Conservation (phyloP, 495 filamentous ascomycete species). For the Penicillium riverlandense region DNA sequence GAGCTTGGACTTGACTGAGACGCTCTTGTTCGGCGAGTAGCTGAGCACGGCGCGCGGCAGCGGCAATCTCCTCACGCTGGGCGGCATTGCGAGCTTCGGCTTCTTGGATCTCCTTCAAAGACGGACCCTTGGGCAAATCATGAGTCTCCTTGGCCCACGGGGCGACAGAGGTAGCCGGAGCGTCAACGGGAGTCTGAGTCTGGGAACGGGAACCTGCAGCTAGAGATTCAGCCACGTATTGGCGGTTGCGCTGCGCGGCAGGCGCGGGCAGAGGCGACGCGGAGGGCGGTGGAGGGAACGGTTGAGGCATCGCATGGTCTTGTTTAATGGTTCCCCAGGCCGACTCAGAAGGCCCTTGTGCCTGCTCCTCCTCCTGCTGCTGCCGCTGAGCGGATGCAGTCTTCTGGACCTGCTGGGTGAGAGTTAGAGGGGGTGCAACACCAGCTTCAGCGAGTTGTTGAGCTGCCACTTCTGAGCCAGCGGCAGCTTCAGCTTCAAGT, state of each 20-base stretch:
- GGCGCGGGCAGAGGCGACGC: constrained; percentile 79
- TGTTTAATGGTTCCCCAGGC: constrained; percentile 47
- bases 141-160: constrained; percentile 87
- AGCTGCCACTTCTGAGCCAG: constrained; percentile 13
- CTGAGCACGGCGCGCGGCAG: constrained; percentile 68
- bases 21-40: constrained; percentile 69
- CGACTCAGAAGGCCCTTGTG: constrained; percentile 43
- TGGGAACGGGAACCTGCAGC: constrained; percentile 63
- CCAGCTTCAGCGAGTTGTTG: constrained; percentile 15
- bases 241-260: constrained; percentile 73
- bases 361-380: constrained; percentile 38
- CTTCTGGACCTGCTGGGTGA: constrained; percentile 85
- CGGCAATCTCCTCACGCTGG: constrained; percentile 75
- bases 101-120: constrained; percentile 95
- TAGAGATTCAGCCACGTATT: constrained; percentile 76
- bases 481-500: constrained; percentile 16
- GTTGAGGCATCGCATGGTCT: constrained; percentile 60
- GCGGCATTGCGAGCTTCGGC: constrained; percentile 91
- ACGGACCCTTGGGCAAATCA: constrained; percentile 78
- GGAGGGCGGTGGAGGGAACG: constrained; percentile 69
- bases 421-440: constrained; percentile 46
- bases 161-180: constrained; percentile 62
- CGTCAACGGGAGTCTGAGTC: constrained; percentile 63
- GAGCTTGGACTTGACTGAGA: constrained; percentile 55
- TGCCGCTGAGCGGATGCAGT: constrained; percentile 61